Evolutionary conservation across 176 grass and related monocot genomes (phyloP), one percentile per base, ranked within the genome.

Genomic region (Chloris gayana): DNA sequence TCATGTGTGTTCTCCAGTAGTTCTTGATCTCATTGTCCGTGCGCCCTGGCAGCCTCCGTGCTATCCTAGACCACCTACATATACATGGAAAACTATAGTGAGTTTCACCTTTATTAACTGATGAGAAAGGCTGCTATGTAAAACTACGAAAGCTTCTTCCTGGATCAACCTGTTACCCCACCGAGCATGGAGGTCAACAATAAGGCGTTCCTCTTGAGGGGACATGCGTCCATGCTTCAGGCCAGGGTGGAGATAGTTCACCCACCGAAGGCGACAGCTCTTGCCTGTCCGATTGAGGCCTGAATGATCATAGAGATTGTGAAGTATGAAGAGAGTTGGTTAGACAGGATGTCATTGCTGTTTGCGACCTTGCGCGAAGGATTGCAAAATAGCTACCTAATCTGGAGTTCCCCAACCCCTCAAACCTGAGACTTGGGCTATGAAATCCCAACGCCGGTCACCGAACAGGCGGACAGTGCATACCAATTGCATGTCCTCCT

Each of bases 361-460:
- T 68, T 80, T 80, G 79, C 61, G 56, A 54, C 84, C 80, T 73
- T 81, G 80, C 67, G 63, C 70, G 4, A 85, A 86, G 67, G 64
- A 89, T 87, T 78, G 60, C 76, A 83, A 83, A 87, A 85, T 83
- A 49, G 83, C 76, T 82, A 85, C 86, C 88, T 84, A 87, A 87
- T 69, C 85, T 82, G 89, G 3, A 79, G 75, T 87, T 89, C 69
- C n/a, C 93, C 41, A 37, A 91, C 95, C 95, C 95, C 86, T 80
- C 95, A 95, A 98, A 98, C 95, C 95, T 98, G 95, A 98, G 62
- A 95, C 95, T 90, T 98, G 90, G 78, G 96, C 96, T 91, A 99
- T 93, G 78, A 93, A 93, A 93, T 99, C 96, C 96, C 96, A 99
- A 89, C 92, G 96, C 46, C 96, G 96, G 89, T 99, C 96, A 54